These are phyloP conservation scores for Magnusiomyces tetraspermus DNA, from an alignment of 1,139 yeast genomes.

Conservation along the genomic window DNA sequence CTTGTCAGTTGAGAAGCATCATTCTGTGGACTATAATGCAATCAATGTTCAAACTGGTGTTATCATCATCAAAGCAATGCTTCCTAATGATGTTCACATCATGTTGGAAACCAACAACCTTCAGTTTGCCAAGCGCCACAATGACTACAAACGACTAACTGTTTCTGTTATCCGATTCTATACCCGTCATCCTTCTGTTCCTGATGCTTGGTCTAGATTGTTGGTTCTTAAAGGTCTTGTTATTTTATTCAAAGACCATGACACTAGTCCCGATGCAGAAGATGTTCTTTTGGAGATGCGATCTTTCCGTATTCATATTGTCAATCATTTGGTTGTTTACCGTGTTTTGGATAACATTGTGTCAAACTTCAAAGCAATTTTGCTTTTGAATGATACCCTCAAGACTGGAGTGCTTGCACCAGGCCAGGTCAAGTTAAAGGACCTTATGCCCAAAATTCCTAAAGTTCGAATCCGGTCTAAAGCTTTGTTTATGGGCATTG, in stretches of 20 bases:
- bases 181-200: slow-evolving; percentile 47
- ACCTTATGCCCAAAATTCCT: slow-evolving; percentile 38
- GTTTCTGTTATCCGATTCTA: slow-evolving; percentile 40
- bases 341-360: slow-evolving; percentile 57
- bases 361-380: slow-evolving; percentile 50
- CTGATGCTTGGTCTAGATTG: slow-evolving; percentile 36
- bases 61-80: slow-evolving; percentile 38
- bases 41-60: slow-evolving; percentile 34
- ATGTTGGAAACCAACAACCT: slow-evolving; percentile 44
- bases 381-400: slow-evolving; percentile 37
- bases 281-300: slow-evolving; percentile 26
- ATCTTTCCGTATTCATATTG: slow-evolving; percentile 37
- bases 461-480: slow-evolving; percentile 42
- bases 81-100: slow-evolving; percentile 45
- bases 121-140: slow-evolving; percentile 29
- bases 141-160: slow-evolving; percentile 26
- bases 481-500: slow-evolving; percentile 43
- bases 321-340: slow-evolving; percentile 57
- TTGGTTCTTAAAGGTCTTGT: slow-evolving; percentile 27
- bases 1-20: no score
- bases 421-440: slow-evolving; percentile 31
- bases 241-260: slow-evolving; percentile 18
- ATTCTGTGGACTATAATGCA: slow-evolving; percentile 29
- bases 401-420: slow-evolving; percentile 41
- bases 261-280: slow-evolving; percentile 9